Percentiles rank a stretch among this genome's conserved stretches.
Conservation (phyloP, 495 filamentous ascomycete species). For the Trichoderma gamsii region DNA sequence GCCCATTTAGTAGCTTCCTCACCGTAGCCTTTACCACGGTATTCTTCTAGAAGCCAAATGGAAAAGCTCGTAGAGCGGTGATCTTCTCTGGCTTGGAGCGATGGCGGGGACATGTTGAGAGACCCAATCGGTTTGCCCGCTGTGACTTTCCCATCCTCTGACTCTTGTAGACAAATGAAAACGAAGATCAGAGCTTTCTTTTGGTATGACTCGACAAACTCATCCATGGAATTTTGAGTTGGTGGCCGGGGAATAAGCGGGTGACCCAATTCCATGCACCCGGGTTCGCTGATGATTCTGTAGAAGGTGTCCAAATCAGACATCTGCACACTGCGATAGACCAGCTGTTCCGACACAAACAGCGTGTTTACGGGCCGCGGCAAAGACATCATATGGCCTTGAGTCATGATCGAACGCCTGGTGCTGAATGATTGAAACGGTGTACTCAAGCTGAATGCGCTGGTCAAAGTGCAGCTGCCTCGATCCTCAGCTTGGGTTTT, state of each 20-base stretch:
- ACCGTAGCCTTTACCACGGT: slow-evolving; percentile 12
- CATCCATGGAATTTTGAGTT: neutral
- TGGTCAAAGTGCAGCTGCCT: too few species aligned
- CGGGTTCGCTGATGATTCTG: neutral
- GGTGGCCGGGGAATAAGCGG: neutral
- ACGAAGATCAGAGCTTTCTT: neutral
- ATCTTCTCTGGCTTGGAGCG: neutral
- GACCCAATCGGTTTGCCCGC: neutral
- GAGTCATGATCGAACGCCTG: neutral
- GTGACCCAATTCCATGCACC: neutral
- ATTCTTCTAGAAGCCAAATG: neutral
- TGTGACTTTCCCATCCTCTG: neutral
- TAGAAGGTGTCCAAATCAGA: neutral
- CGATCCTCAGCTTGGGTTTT: too few species aligned
- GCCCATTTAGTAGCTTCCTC: slow-evolving; percentile 9
- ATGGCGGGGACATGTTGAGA: neutral
- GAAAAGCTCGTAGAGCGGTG: neutral
- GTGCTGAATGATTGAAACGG: neutral
- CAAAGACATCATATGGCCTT: neutral
- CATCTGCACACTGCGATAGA: neutral
- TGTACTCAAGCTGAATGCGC: neutral
- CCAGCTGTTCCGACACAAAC: neutral
- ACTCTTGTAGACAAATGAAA: neutral
- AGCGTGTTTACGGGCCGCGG: neutral
- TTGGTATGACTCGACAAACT: neutral